Evolutionary conservation across 768 basidiomycete genomes (phyloP).

Genomic region (Lactarius vividus): DNA sequence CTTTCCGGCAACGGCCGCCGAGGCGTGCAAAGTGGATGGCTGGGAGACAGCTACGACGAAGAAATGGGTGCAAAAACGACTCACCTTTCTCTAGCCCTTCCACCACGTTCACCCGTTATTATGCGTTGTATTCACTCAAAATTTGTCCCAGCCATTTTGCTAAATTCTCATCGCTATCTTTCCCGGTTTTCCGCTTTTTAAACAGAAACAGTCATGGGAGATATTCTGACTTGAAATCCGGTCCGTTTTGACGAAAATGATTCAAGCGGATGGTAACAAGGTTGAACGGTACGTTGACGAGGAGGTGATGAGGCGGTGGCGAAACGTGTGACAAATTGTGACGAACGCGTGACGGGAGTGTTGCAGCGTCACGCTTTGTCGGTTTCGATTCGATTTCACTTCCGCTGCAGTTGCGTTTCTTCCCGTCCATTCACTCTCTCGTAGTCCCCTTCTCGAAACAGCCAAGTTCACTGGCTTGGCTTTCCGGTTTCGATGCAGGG

Average conservation of each 20-base stretch:
- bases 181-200: slow-evolving; percentile 11
- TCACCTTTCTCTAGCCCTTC: slow-evolving; percentile 19
- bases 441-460: not conserved
- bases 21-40: slow-evolving; percentile 25
- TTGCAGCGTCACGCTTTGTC: slow-evolving; percentile 21
- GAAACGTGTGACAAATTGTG: slow-evolving; percentile 18
- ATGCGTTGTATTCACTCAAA: slow-evolving; percentile 16
- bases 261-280: slow-evolving; percentile 5
- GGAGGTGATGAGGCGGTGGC: slow-evolving; percentile 13
- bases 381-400: slow-evolving; percentile 22
- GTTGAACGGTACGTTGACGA: slow-evolving; percentile 19
- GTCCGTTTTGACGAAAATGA: slow-evolving; percentile 15
- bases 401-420: not conserved
- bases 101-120: slow-evolving; percentile 20
- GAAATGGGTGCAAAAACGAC: slow-evolving; percentile 24
- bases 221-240: slow-evolving; percentile 3
- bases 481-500: slow-evolving; percentile 24
- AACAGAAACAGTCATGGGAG: slow-evolving; percentile 7
- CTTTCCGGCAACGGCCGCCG: slow-evolving; percentile 23
- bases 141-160: not conserved
- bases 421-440: slow-evolving; percentile 2
- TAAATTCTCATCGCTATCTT: not conserved
- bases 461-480: slow-evolving; percentile 9
- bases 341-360: slow-evolving; percentile 24
- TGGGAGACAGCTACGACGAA: slow-evolving; percentile 24